Conservation (phyloP, 345 rosid genomes). For the Populus alba region DNA sequence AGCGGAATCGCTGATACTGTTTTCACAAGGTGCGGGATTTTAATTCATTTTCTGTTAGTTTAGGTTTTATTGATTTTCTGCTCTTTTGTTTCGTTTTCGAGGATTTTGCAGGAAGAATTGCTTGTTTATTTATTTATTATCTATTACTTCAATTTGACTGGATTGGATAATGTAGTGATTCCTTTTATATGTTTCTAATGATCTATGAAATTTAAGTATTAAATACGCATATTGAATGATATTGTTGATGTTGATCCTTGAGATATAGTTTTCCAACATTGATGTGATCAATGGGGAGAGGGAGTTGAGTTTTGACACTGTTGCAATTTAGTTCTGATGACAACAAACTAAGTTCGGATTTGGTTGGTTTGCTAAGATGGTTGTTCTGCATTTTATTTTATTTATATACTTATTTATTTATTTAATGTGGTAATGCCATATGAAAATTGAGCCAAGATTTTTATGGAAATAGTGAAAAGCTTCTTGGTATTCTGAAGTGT, state of each 20-base stretch:
- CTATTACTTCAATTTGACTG: background rate
- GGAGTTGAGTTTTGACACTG: too few species aligned
- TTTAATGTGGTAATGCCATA: too few species aligned
- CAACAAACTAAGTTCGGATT: background rate
- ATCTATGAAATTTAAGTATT: background rate
- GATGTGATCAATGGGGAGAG: too few species aligned
- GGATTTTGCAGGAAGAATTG: background rate
- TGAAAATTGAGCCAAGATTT: background rate
- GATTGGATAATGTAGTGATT: background rate
- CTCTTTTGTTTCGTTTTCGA: background rate
- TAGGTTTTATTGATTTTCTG: background rate
- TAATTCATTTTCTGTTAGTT: background rate
- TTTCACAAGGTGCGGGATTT: slow-evolving; percentile 38
- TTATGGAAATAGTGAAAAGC: background rate
- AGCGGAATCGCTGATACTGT: slow-evolving; percentile 57
- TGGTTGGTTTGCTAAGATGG: background rate
- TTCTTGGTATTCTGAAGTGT: background rate
- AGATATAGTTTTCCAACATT: background rate
- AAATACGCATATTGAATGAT: background rate
- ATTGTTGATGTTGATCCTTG: background rate
- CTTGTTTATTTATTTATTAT: background rate
- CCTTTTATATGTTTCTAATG: background rate
- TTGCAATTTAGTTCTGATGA: background rate
- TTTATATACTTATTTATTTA: too few species aligned
- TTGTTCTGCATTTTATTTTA: background rate